These are phyloP conservation scores for Hericium alpestre DNA, from an alignment of 768 basidiomycete genomes.

Conservation along the genomic window DNA sequence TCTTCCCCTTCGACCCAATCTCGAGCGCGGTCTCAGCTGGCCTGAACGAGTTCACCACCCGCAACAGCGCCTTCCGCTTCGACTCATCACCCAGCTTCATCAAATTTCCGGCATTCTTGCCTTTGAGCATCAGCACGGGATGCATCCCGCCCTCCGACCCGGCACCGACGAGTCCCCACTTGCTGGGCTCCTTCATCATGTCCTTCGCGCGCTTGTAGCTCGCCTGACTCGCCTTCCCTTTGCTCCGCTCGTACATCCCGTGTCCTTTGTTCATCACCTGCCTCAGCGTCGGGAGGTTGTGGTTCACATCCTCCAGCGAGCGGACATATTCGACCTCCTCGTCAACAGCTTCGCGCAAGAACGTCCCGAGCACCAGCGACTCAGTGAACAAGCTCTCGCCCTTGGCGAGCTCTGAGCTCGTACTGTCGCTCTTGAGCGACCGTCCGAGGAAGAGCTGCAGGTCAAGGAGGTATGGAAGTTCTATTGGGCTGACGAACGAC, in stretches of 20 bases:
- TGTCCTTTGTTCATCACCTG: conserved; percentile 86
- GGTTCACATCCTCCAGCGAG: conserved; percentile 52
- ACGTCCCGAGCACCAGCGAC: conserved; percentile 68
- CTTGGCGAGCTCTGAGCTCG: conserved; percentile 23
- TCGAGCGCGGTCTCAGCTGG: conserved; percentile 91
- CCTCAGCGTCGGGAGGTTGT: conserved; percentile 53
- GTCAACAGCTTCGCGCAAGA: conserved; percentile 72
- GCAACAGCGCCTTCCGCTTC: conserved; percentile 54
- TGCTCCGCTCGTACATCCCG: conserved; percentile 86
- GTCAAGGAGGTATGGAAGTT: conserved; percentile 86
- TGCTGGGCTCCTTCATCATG: conserved; percentile 55
- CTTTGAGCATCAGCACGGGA: conserved; percentile 45
- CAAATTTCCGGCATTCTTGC: conserved; percentile 22
- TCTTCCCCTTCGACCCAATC: conserved; percentile 62
- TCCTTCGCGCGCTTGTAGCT: conserved; percentile 87
- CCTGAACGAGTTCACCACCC: conserved; percentile 69
- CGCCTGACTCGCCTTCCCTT: conserved; percentile 78
- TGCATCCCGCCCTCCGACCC: conserved; percentile 46
- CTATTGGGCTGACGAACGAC: conserved; percentile 80
- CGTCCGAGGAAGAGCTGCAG: conserved; percentile 86
- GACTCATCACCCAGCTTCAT: conserved; percentile 32
- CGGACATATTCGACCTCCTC: conserved; percentile 75
- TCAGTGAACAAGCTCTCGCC: conserved; percentile 56
- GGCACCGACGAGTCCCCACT: conserved; percentile 61
- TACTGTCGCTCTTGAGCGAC: conserved; percentile 50